Evolutionary conservation across 352 stramenopile genomes (phyloP).

Genomic region (Thalassiosira delicatula): DNA sequence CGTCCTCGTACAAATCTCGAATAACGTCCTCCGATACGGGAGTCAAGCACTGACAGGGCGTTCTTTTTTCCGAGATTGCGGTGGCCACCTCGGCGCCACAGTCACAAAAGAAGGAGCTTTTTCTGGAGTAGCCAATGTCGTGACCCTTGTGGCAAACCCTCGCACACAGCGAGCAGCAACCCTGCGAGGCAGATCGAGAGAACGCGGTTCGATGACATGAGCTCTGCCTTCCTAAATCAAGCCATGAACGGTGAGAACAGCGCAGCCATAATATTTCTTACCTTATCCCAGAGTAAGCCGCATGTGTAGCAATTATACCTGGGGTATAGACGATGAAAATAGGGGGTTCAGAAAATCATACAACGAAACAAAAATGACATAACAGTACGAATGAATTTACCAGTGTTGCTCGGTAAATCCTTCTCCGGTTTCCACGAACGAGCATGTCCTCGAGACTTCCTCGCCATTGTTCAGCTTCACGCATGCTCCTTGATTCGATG

Average conservation of each 20-base stretch:
- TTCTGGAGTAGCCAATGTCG: constrained; percentile 86
- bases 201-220: too few species aligned
- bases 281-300: constrained; percentile 81
- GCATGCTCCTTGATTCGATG: constrained; percentile 4
- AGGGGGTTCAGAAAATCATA: too few species aligned
- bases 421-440: constrained; percentile 68
- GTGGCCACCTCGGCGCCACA: constrained; percentile 82
- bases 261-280: constrained; percentile 7
- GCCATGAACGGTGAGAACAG: background rate
- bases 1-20: constrained; percentile 52
- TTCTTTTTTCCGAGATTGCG: constrained; percentile 58
- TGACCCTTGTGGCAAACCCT: constrained; percentile 82
- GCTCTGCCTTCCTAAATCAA: too few species aligned
- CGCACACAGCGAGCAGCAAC: constrained; percentile 83
- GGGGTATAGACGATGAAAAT: too few species aligned
- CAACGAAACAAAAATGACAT: too few species aligned
- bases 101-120: constrained; percentile 88
- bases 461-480: constrained; percentile 47
- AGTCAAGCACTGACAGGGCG: constrained; percentile 76
- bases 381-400: too few species aligned
- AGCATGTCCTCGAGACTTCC: constrained; percentile 58
- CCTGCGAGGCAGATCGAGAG: too few species aligned
- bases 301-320: constrained; percentile 85
- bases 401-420: constrained; percentile 83
- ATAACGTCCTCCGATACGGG: constrained; percentile 59